Evolutionary conservation across 176 grass and related monocot species (phyloP), one percentile per base, ranked within the genome.

Genomic region (Paspalum vaginatum): DNA sequence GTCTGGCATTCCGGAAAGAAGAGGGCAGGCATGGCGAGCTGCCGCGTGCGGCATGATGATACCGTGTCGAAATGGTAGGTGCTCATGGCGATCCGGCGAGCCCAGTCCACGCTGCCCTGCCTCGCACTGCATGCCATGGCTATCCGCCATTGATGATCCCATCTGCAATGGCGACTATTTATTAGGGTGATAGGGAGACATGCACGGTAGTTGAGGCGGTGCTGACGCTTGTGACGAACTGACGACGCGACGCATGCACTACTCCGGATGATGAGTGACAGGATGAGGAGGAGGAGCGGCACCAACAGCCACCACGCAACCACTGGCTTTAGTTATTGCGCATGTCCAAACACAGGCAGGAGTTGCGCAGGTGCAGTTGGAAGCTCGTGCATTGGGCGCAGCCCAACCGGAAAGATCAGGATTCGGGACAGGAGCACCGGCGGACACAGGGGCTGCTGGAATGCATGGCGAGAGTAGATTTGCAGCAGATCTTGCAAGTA

Each of bases 101-200:
- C 8, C 43, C 22, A 39, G 62, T 56, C 81, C 79, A 79, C 9
- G 63, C 77, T 43, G 77, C 77, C 38, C 49, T 80, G 77, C 78
- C 72, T 65, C 56, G 37, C 64, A 12, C 71, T 69, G 71, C 69
- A 40, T 73, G 44, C 68, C 27, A 43, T n/a, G n/a, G n/a, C 76
- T 44, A 27, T 11, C 76, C 55, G 15, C 47, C 79, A 86, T 80
- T 84, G 67, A 78, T 74, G 39, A 66, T 49, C 47, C 49, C 91
- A 93, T 84, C 91, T 68, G 59, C 70, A 87, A 89, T 64, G 84
- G 87, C 61, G 87, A 78, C 91, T 78, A 83, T 74, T 93, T 81
- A 93, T 78, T 73, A 61, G 17, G 66, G 49, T 58, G 76, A 78
- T 46, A 62, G 49, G 40, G 76, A 77, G 57, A 9, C 42, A 64